Base-by-base conservation (phyloP, 495 filamentous ascomycete genomes). In the Lepraria neglecta region DNA sequence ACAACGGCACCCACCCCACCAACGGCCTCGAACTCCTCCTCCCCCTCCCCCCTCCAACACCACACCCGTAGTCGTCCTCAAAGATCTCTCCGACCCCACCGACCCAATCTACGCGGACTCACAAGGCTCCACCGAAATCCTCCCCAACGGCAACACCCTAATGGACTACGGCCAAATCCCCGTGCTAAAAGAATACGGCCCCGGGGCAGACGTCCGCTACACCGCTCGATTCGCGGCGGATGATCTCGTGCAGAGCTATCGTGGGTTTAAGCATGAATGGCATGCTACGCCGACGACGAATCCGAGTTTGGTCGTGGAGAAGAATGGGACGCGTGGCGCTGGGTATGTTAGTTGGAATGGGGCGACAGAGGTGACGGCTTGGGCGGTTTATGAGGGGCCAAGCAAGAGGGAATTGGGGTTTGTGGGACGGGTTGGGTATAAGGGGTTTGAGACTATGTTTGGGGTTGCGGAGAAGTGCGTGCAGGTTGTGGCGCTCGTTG, bases 111-210 rank as follows among this genome's bases (percentile, higher is more conserved):
- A 64, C 47, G 70, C 70, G 21, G 70, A 71, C 14, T 79, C 74
- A 0, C 76, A 79, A 61, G 82, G 82, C 12, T 76, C 75, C 14
- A 64, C 75, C 21, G 75, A 82, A 65, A 35, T 75, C 7, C 69
- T 82, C 0, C 64, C 67, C 6, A 75, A 72, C 56, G 79, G 75
- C 0, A 78, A 80, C 63, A 72, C 75, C 28, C 60, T 84, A 11
- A 40, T 80, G 27, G 77, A 72, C 12, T 84, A 79, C 65, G 82
- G 81, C 1, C 70, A 70, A 52, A 72, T 75, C 45, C 71, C 78
- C 17, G 72, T 76, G 0, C 70, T 81, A 62, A 78, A 77, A 2
- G 81, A 84, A 60, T 79, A 75, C 67, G 66, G 59, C 6, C 38
- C 67, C 2, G 45, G 45, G 7, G 66, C 67, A 55, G 69, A 72